These are phyloP conservation scores for Mycena crocata DNA, from an alignment of 768 basidiomycete genomes.

Conservation along the genomic window DNA sequence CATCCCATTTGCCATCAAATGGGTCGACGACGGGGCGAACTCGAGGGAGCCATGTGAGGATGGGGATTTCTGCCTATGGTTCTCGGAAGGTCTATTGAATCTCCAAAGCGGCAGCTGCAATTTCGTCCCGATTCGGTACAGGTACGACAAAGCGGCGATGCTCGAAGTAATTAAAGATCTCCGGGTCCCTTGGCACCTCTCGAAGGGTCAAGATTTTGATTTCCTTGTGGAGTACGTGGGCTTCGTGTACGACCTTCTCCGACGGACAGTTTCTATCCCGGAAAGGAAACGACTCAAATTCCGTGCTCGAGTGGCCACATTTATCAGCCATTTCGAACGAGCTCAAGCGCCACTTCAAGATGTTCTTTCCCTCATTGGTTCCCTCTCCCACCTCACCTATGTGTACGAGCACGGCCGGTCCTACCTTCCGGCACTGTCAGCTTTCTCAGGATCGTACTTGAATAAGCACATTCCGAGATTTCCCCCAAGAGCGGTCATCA, in stretches of 20 bases:
- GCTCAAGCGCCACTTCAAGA: not conserved
- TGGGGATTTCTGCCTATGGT: not conserved
- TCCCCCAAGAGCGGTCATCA: not conserved
- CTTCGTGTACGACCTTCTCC: not conserved
- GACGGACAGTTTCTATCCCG: not conserved
- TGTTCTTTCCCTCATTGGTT: not conserved
- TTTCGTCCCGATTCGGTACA: slow-evolving; percentile 4
- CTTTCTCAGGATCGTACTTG: not conserved
- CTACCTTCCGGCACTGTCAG: not conserved
- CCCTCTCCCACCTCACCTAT: not conserved
- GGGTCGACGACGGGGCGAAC: slow-evolving; percentile 8
- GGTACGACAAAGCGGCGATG: slow-evolving; percentile 5
- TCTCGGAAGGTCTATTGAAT: not conserved
- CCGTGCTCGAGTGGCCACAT: not conserved
- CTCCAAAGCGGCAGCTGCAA: not conserved
- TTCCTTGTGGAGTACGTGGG: slow-evolving; percentile 11
- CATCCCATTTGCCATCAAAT: slow-evolving; percentile 3
- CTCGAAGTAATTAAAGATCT: not conserved
- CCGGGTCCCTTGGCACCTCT: not conserved
- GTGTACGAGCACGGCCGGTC: not conserved
- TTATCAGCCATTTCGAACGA: not conserved
- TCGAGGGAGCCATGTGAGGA: not conserved
- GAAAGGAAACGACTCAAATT: slow-evolving; percentile 1
- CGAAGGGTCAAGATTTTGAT: slow-evolving; percentile 13
- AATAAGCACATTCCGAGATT: not conserved